phyloP scores from a whole-genome alignment of 2,329 filamentous ascomycete genomes.

The Thielaviopsis ethacetica region DNA sequence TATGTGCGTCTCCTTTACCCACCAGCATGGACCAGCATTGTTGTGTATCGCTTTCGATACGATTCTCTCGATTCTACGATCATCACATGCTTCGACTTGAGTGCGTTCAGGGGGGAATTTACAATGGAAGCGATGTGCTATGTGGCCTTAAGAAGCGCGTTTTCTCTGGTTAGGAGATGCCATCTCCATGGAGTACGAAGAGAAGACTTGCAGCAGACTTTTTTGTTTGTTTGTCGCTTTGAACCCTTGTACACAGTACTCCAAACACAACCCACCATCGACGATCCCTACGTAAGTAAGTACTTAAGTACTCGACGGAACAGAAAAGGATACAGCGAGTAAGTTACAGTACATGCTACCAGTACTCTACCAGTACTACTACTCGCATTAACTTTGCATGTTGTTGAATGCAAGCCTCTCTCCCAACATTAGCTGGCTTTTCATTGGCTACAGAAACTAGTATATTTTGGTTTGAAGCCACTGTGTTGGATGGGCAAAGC shows the following conservation, averaged over 20 bases:
- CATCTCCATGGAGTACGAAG: no score
- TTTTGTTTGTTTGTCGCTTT: not conserved
- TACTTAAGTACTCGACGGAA: no score
- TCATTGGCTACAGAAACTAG: slow-evolving; percentile 1
- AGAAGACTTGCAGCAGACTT: not conserved
- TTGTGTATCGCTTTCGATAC: not conserved
- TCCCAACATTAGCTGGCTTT: slow-evolving; percentile 7
- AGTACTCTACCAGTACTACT: no score
- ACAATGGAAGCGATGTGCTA: not conserved
- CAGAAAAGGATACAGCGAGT: not conserved
- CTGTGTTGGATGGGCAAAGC: not conserved
- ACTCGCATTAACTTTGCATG: not conserved
- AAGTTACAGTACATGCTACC: not conserved
- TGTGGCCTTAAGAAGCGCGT: not conserved
- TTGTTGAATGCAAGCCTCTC: not conserved
- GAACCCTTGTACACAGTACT: not conserved
- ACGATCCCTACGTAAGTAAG: not conserved
- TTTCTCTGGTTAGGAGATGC: not conserved
- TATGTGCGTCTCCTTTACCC: not conserved
- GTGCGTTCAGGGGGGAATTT: not conserved
- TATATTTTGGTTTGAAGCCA: not conserved
- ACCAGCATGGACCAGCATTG: not conserved
- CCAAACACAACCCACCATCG: not conserved
- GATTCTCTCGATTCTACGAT: not conserved
- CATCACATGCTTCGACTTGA: not conserved